Evolutionary conservation across 495 filamentous ascomycete genomes (phyloP), one percentile per base, ranked within the genome.

Genomic region (Neurospora discreta): DNA sequence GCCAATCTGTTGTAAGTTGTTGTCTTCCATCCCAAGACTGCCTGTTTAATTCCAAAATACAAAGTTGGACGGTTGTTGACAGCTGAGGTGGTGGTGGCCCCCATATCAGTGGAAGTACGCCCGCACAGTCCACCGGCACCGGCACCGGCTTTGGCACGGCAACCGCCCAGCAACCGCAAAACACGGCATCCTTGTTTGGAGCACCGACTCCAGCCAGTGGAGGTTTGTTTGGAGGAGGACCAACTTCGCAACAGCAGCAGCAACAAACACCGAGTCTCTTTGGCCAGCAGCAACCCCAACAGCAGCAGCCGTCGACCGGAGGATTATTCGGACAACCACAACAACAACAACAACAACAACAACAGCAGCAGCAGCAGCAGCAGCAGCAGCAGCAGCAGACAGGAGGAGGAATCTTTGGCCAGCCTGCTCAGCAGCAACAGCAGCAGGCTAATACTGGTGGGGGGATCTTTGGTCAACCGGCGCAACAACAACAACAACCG

Each of bases 1-100:
- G 88, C 90, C 71, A 92, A 90, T 81, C 85, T 91, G 44, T 85
- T 92, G 77, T 93, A 75, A 9, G 42, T n/a, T n/a, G 42, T n/a
- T n/a, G 18, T 43, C 43, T 69, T 68, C 36, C 42, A 20, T 20
- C 36, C 26, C 33, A 33, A 36, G 33, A 36, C 38, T 38, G 33
- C 3, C 38, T 38, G 68, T 69, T 26, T 44, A 23, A 39, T 5
- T 36, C 0, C 33, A 38, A 38, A n/a, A n/a, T n/a, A n/a, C n/a
- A n/a, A n/a, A n/a, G n/a, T n/a, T n/a, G n/a, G n/a, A n/a, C n/a
- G n/a, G n/a, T 39, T 39, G 38, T 10, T 39, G 8, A 39, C 38
- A 38, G 38, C n/a, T n/a, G n/a, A n/a, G n/a, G n/a, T n/a, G n/a
- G n/a, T n/a, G n/a, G n/a, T n/a, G n/a, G n/a, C 38, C 9, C 8